A percentile compares a stretch with the other conserved stretches of the same genome.
These are phyloP conservation scores for Naumovozyma baii DNA, from an alignment of 805 yeast species.

Conservation along the genomic window DNA sequence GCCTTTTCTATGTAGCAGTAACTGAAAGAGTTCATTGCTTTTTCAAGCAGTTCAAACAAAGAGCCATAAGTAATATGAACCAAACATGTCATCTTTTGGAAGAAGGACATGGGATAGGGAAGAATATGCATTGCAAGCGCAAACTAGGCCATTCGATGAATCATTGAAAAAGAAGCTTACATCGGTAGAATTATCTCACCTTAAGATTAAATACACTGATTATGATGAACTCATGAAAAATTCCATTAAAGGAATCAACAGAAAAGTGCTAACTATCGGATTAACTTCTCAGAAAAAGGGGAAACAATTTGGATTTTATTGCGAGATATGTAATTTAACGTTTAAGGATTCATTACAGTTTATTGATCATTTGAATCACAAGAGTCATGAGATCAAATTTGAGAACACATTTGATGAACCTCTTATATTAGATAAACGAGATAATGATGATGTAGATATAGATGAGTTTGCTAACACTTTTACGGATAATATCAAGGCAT, in stretches of 20 bases:
- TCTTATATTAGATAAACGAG: conserved; percentile 22
- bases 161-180: conserved; percentile 16
- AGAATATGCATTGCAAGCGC: conserved; percentile 45
- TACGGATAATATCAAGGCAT: conserved; percentile 28
- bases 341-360: conserved; percentile 76
- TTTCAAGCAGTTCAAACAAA: no score
- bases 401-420: conserved; percentile 29
- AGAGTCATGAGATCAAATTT: conserved; percentile 47
- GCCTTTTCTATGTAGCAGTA: no score
- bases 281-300: conserved; percentile 34
- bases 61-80: no score
- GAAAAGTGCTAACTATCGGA: conserved; percentile 26
- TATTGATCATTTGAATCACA: conserved; percentile 75
- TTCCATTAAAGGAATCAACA: conserved; percentile 27
- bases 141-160: conserved; percentile 4
- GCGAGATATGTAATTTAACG: conserved; percentile 70
- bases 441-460: conserved; percentile 36
- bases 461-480: conserved; percentile 39
- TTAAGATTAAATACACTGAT: conserved; percentile 18
- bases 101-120: conserved; percentile 66
- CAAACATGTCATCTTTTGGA: conserved; percentile 36
- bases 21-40: no score
- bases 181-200: conserved; percentile 7
- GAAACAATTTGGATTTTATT: conserved; percentile 71
- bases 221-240: conserved; percentile 17